Evolutionary conservation across 305 asterid genomes (phyloP), one percentile per base, ranked within the genome.

Genomic region (Euphrasia arctica): DNA sequence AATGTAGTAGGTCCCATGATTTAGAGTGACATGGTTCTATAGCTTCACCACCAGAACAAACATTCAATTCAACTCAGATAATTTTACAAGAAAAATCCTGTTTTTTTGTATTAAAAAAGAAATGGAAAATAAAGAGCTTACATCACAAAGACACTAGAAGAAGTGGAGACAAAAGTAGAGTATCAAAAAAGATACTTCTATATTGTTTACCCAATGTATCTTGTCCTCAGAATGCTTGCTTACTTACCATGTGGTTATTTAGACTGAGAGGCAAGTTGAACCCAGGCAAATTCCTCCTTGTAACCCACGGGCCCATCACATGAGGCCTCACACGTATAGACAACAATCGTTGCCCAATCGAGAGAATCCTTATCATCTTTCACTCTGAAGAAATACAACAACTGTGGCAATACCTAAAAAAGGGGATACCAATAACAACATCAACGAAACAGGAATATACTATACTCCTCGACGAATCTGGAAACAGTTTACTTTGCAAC

Each of bases 221-320:
- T 39, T 7, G 10, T 39, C 43, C 43, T 39, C 43, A 45, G 1
- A 45, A 47, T 47, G 51, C 51, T 47, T 47, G 10, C 51, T 11
- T 4, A 47, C 1, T 11, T 47, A 11, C 36, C 5, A 32, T 47
- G 51, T 47, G 51, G 6, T 47, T 11, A 47, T 47, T 10, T 47
- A 47, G 51, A 47, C 51, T 47, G 51, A 47, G 86, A 75, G 62
- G 80, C 78, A 62, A 85, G 82, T 75, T 90, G 98, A 72, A 90
- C 86, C 94, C 95, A 93, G 27, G 82, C 84, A 70, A 93, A 90
- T 69, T 93, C 99, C 65, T 93, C 94, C 70, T 78, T 87, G 84
- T 93, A 90, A 18, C 80, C 83, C 27, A 62, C n/a, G 36, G 72
- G 63, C 15, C 66, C 91, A 0, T 75, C 83, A 52, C 97, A 93